Evolutionary conservation across 78 protist genomes (phyloP).

Genomic region (Fonticula alba): DNA sequence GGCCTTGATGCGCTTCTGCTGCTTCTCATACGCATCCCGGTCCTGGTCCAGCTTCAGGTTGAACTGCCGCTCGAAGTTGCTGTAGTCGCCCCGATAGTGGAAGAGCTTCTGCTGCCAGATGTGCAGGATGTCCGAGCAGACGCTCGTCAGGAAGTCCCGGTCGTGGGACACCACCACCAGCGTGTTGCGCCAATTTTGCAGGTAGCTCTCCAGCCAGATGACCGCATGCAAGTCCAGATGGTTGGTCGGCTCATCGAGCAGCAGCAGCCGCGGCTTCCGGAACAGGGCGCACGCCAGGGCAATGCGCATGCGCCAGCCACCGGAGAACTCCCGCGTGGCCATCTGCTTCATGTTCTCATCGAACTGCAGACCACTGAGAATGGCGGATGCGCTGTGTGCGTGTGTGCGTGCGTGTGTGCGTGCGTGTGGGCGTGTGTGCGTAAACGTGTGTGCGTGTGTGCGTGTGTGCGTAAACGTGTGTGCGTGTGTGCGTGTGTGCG

Average conservation of each 20-base stretch:
- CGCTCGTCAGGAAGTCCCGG: conserved; percentile 54
- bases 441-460: background rate
- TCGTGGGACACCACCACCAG: conserved; percentile 66
- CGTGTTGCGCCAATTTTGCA: conserved; percentile 7
- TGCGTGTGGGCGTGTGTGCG: background rate
- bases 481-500: background rate
- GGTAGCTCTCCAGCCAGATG: conserved; percentile 63
- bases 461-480: background rate
- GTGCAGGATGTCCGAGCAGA: conserved; percentile 47
- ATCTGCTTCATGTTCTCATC: conserved; percentile 30
- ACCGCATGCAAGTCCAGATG: conserved; percentile 66
- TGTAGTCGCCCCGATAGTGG: too few relatives aligned
- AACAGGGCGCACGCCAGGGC: conserved; percentile 86
- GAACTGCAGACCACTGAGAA: conserved; percentile 59
- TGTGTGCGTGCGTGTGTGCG: background rate
- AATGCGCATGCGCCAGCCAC: conserved; percentile 80
- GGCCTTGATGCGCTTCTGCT: too few relatives aligned
- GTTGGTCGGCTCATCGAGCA: conserved; percentile 86
- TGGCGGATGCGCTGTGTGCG: conserved; percentile 32
- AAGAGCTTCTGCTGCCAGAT: too few relatives aligned
- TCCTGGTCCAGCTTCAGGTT: too few relatives aligned
- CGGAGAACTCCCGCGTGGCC: conserved; percentile 44
- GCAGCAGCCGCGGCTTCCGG: conserved; percentile 66
- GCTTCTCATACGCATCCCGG: too few relatives aligned
- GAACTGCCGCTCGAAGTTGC: too few relatives aligned